phyloP scores from a whole-genome alignment of 208 protist genomes.

The Trypanosoma melophagium region DNA sequence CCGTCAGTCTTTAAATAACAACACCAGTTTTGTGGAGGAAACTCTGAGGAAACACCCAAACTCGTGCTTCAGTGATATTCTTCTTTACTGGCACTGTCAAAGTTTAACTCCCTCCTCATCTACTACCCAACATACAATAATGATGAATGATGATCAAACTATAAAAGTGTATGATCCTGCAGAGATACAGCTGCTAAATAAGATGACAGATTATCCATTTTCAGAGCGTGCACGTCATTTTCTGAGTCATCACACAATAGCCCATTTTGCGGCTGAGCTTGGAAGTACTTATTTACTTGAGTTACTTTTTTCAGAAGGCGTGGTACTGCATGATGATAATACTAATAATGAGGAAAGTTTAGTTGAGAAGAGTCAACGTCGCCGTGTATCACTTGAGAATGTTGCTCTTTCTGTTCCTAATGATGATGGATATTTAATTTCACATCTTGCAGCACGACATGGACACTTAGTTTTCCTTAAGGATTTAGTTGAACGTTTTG shows the following conservation, averaged over 20 bases:
- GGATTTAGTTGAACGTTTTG: constrained; percentile 28
- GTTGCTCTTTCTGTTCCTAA: constrained; percentile 38
- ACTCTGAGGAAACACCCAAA: constrained; percentile 19
- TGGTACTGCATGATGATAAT: constrained; percentile 4
- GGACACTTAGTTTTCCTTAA: constrained; percentile 35
- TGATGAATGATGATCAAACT: neutral
- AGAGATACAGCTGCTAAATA: constrained; percentile 54
- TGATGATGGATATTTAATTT: constrained; percentile 36
- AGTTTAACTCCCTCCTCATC: neutral
- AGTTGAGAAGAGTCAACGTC: neutral
- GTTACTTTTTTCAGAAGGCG: constrained; percentile 25
- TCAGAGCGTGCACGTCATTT: neutral
- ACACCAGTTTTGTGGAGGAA: constrained; percentile 21
- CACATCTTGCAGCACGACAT: constrained; percentile 33
- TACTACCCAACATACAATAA: neutral
- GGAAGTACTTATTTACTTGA: constrained; percentile 30
- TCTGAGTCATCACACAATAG: constrained; percentile 36
- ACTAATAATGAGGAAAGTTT: neutral
- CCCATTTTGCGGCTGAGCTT: constrained; percentile 57
- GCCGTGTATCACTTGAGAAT: constrained; percentile 24
- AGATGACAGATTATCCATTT: constrained; percentile 32
- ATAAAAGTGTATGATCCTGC: constrained; percentile 12
- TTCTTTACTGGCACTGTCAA: constrained; percentile 11
- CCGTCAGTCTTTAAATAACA: neutral
- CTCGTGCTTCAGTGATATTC: constrained; percentile 40